phyloP scores from a whole-genome alignment of 345 rosid genomes.

The Melaleuca quinquenervia region DNA sequence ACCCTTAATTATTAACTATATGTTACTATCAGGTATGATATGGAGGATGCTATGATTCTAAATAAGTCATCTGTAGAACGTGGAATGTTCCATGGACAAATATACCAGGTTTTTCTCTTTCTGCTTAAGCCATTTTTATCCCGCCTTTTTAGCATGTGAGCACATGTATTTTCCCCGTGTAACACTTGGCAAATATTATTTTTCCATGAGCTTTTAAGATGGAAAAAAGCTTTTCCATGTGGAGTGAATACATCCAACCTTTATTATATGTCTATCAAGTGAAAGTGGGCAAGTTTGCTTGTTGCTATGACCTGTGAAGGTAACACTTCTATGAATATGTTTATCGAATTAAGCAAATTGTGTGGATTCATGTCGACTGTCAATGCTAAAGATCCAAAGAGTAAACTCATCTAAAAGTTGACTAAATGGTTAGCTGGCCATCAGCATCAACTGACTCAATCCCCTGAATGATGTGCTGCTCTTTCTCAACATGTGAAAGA shows the following conservation, averaged over 20 bases:
- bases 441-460: background rate
- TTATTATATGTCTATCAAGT: background rate
- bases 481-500: background rate
- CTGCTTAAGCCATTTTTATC: background rate
- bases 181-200: background rate
- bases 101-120: slow-evolving; percentile 64
- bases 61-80: slow-evolving; percentile 93
- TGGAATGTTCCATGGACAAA: slow-evolving; percentile 95
- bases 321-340: background rate
- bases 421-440: background rate
- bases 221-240: background rate
- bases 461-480: background rate
- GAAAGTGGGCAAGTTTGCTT: background rate
- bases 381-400: background rate
- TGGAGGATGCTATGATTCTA: slow-evolving; percentile 99
- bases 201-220: background rate
- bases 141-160: background rate
- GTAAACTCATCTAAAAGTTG: background rate
- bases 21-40: slow-evolving; percentile 52
- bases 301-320: background rate
- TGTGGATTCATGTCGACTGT: background rate
- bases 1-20: background rate
- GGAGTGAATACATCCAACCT: background rate
- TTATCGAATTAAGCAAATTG: background rate
- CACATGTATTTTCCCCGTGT: background rate